Evolutionary conservation across 352 stramenopile species (phyloP), one percentile per base, ranked within the genome.

Genomic region (Globisporangium spinosum): DNA sequence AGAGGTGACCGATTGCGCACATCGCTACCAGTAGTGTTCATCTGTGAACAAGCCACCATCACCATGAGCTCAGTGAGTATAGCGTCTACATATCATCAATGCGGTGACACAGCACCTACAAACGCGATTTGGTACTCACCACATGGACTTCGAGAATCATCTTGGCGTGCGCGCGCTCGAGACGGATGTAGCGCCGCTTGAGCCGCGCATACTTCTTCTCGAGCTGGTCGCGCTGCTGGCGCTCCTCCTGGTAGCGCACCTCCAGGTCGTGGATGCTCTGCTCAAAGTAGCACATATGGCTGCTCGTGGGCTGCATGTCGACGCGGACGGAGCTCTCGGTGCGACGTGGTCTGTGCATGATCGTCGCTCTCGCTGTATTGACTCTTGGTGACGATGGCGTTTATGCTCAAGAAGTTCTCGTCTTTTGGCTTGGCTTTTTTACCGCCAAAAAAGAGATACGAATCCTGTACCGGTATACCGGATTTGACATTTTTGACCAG

Each of bases 121-220:
- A 49, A 17, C 1, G 5, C 15, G 20, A 17, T 45, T 45, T 20
- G 15, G 2, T 0, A 49, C 70, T 25, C 49, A 77, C 68, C 32
- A 29, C 62, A 1, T 68, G 51, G 9, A 35, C 43, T 7, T 67
- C 67, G 54, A 77, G 66, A 55, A 87, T 47, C 56, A 83, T 64
- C 49, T 80, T 77, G 34, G 70, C 67, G 67, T 89, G 79, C 20
- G 75, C 70, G 23, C 74, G 82, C 71, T 91, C 80, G 40, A 91
- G 75, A 10, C 78, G 80, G 55, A 87, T 70, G 69, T 89, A 91
- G 43, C 74, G 76, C 7, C 84, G 80, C 68, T 93, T 93, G 64
- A 93, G 72, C 1, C 78, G 78, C 53, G 75, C 72, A 59, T 93
- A 93, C 69, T 93, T 93, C 65, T 85, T 83, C 64, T 90, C 77